A percentile compares a stretch with the other conserved stretches of the same genome.
Evolutionary conservation across 106 monocot genomes (phyloP).

Genomic region (Ottelia alismoides): DNA sequence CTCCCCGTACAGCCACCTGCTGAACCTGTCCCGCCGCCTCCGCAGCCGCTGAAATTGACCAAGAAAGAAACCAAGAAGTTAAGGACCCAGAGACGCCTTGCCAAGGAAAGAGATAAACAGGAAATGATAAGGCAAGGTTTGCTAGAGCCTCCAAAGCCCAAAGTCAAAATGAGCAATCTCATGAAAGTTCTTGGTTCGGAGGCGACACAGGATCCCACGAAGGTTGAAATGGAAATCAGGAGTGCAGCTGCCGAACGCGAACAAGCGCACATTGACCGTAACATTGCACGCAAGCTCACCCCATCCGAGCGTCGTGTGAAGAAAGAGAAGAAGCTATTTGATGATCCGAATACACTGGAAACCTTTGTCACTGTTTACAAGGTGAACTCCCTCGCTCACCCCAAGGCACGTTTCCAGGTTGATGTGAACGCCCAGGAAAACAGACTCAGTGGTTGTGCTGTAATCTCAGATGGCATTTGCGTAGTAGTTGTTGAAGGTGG

Average conservation of each 20-base stretch:
- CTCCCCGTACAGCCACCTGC: constrained; percentile 86
- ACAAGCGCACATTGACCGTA: constrained; percentile 86
- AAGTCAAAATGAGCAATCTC: constrained; percentile 96
- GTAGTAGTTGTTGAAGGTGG: constrained; percentile 92
- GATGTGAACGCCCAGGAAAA: constrained; percentile 94
- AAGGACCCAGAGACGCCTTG: constrained; percentile 84
- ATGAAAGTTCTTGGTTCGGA: constrained; percentile 90
- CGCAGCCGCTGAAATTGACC: constrained; percentile 89
- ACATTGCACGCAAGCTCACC: constrained; percentile 88
- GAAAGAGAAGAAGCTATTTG: constrained; percentile 92
- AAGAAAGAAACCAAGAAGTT: constrained; percentile 88
- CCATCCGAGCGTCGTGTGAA: constrained; percentile 90
- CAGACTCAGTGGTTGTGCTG: constrained; percentile 57
- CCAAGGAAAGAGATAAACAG: constrained; percentile 94
- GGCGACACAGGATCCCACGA: constrained; percentile 94
- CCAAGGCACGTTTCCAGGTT: constrained; percentile 72
- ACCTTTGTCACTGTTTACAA: constrained; percentile 78
- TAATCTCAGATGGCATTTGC: constrained; percentile 62
- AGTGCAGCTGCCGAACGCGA: constrained; percentile 86
- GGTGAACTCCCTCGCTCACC: constrained; percentile 62
- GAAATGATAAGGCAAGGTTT: constrained; percentile 97
- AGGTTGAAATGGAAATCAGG: constrained; percentile 77
- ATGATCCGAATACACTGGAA: constrained; percentile 48
- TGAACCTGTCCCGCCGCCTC: constrained; percentile 78
- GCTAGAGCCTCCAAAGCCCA: constrained; percentile 86